Conservation (phyloP, 2,329 filamentous ascomycete genomes). For the Aspergillus thermomutatus region DNA sequence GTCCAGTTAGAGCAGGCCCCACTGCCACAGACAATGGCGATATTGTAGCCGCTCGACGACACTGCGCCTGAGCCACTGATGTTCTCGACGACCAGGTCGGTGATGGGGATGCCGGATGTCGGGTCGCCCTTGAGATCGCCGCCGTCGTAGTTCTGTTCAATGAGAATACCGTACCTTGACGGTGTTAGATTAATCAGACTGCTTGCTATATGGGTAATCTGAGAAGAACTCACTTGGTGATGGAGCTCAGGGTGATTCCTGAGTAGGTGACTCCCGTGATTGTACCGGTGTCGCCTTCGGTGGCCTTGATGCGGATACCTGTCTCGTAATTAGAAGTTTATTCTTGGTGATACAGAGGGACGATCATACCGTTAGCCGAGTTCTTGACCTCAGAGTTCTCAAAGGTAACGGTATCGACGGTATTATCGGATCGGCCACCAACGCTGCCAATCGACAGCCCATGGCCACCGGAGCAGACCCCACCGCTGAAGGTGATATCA, state of each 20-base stretch:
- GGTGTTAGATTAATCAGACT: not conserved
- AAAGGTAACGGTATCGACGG: slow-evolving; percentile 51
- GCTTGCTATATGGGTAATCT: not conserved
- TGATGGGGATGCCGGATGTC: slow-evolving; percentile 28
- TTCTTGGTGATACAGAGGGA: not conserved
- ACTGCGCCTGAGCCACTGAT: slow-evolving; percentile 32
- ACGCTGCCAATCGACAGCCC: slow-evolving; percentile 34
- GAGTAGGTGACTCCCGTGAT: slow-evolving; percentile 53
- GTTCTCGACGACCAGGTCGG: slow-evolving; percentile 38
- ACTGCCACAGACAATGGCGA: slow-evolving; percentile 54
- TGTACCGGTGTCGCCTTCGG: slow-evolving; percentile 50
- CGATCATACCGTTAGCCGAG: slow-evolving; percentile 25
- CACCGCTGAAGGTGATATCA: slow-evolving; percentile 46
- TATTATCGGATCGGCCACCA: slow-evolving; percentile 51
- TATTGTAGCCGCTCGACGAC: slow-evolving; percentile 32
- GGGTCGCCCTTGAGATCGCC: slow-evolving; percentile 30
- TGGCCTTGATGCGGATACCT: slow-evolving; percentile 45
- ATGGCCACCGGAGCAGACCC: slow-evolving; percentile 41
- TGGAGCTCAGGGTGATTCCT: slow-evolving; percentile 49
- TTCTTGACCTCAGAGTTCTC: slow-evolving; percentile 48
- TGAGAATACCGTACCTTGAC: slow-evolving; percentile 46
- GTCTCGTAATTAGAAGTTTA: not conserved
- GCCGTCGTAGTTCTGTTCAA: slow-evolving; percentile 54
- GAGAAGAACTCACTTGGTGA: slow-evolving; percentile 34
- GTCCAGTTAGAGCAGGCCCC: slow-evolving; percentile 48